Conservation (phyloP, 495 filamentous ascomycete species). For the Trichocladium antarcticum region DNA sequence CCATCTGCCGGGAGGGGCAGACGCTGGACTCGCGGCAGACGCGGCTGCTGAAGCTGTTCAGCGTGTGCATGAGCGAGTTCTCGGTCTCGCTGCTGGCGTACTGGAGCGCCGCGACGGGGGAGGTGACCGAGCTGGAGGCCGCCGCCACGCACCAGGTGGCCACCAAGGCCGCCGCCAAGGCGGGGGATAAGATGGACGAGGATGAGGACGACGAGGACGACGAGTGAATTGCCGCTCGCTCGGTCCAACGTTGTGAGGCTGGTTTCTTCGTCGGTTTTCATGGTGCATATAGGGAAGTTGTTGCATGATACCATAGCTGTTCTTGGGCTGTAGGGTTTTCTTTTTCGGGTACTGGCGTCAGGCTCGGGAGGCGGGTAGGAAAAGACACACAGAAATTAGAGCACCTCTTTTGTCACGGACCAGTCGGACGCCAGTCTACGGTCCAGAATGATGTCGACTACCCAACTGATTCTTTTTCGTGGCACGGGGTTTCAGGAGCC, state of each 20-base stretch:
- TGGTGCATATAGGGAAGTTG: slow-evolving; percentile 15
- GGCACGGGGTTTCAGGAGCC: too few species aligned
- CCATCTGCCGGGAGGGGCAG: slow-evolving; percentile 71
- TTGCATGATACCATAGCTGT: slow-evolving; percentile 24
- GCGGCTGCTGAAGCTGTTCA: slow-evolving; percentile 86
- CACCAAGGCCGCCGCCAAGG: slow-evolving; percentile 14
- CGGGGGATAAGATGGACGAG: slow-evolving; percentile 10
- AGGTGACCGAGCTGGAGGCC: slow-evolving; percentile 48
- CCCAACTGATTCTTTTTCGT: too few species aligned
- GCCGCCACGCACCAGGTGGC: slow-evolving; percentile 27
- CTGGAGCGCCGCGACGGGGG: slow-evolving; percentile 49
- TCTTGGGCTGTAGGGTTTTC: slow-evolving; percentile 13
- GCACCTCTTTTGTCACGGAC: neutral
- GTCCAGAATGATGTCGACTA: neutral
- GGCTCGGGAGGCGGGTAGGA: neutral
- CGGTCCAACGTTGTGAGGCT: too few species aligned
- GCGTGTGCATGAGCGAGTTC: slow-evolving; percentile 81
- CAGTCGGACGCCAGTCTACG: too few species aligned
- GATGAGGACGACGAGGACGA: slow-evolving; percentile 12
- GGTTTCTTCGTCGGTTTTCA: slow-evolving; percentile 1
- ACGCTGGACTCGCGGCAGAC: slow-evolving; percentile 81
- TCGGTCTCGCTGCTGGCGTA: slow-evolving; percentile 64
- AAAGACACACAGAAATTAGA: neutral
- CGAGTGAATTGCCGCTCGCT: slow-evolving; percentile 1
- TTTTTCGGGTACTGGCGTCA: slow-evolving; percentile 6